Evolutionary conservation across 2,329 filamentous ascomycete species (phyloP).

Genomic region (Cyphellophora europaea): DNA sequence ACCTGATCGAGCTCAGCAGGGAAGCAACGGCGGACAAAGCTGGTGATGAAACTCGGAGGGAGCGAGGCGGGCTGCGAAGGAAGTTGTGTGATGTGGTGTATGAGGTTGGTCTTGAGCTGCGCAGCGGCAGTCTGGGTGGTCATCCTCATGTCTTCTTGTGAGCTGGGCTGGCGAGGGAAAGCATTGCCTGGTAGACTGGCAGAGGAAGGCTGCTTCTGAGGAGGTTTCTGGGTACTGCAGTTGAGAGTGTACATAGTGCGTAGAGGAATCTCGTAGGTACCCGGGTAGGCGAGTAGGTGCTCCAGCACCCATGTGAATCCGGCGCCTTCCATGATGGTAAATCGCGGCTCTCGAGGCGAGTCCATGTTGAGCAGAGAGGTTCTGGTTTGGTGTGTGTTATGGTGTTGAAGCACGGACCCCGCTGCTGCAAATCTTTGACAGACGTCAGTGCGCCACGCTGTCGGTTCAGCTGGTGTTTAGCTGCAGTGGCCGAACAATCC

Average conservation of each 20-base stretch:
- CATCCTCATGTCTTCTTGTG: constrained; percentile 18
- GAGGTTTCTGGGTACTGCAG: constrained; percentile 18
- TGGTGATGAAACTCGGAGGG: constrained; percentile 53
- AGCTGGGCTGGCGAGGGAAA: constrained; percentile 13
- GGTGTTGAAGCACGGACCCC: too few species aligned
- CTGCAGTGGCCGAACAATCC: too few species aligned
- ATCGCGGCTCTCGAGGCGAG: background rate
- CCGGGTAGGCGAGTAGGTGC: constrained; percentile 51
- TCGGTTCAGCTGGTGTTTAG: too few species aligned
- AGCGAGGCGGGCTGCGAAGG: constrained; percentile 53
- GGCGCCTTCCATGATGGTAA: constrained; percentile 23
- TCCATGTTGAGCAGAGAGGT: background rate
- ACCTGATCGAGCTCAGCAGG: constrained; percentile 46
- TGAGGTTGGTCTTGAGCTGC: constrained; percentile 32
- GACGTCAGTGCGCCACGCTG: too few species aligned
- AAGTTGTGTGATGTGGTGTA: constrained; percentile 46
- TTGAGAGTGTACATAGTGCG: constrained; percentile 57
- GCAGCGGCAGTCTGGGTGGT: constrained; percentile 25
- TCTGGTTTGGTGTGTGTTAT: too few species aligned
- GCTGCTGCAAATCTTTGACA: too few species aligned
- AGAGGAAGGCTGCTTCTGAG: constrained; percentile 23
- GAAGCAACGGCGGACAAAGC: constrained; percentile 53
- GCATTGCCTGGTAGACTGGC: constrained; percentile 25
- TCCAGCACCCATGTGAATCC: constrained; percentile 47
- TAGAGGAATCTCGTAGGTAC: constrained; percentile 56